Evolutionary conservation across 2,329 filamentous ascomycete genomes (phyloP), one percentile per base, ranked within the genome.

Genomic region (Simplicillium sp.): DNA sequence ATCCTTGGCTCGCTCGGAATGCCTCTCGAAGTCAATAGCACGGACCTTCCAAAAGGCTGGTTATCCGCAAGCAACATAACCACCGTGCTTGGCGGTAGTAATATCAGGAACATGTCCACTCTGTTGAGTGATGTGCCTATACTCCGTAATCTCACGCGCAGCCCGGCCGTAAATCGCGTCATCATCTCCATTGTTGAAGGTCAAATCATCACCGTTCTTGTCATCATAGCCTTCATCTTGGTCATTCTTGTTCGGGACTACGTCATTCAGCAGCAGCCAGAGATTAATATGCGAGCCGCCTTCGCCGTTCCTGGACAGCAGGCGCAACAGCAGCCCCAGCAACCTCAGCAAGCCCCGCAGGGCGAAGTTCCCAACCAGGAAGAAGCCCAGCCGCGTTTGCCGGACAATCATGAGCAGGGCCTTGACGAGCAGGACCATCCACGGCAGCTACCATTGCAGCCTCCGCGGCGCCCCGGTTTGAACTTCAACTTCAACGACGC

Each of bases 181-280:
- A 64, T 96, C 13, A 80, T 97, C 39, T 83, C 88, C 50, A 77
- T 90, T 1, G 67, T 96, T 3, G 92, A 98, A 64, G 92, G 92
- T 4, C 89, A 95, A 56, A 77, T 97, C 37, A 95, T 98, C 50
- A 98, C 90, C 1, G 67, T 96, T 6, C 66, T 94, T 11, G 87
- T 97, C 38, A 90, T 98, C 7, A 75, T 95, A 35, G 88, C 84
- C 43, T 98, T 97, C 60, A 96, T 98, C 44, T 67, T 98, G n/a
- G 81, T 98, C 34, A 98, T 98, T 50, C 66, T 98, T 4, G 96
- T 98, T 36, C 73, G 94, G 36, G 92, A 98, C 64, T 98, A 95
- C 75, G 92, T 98, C 38, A 88, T 98, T 9, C 92, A 98, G 58
- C 92, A 98, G 58, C 92, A 98, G 56, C 92, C 90, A 5, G 82